Conservation (phyloP, 768 basidiomycete species). For the Collybia sordida region DNA sequence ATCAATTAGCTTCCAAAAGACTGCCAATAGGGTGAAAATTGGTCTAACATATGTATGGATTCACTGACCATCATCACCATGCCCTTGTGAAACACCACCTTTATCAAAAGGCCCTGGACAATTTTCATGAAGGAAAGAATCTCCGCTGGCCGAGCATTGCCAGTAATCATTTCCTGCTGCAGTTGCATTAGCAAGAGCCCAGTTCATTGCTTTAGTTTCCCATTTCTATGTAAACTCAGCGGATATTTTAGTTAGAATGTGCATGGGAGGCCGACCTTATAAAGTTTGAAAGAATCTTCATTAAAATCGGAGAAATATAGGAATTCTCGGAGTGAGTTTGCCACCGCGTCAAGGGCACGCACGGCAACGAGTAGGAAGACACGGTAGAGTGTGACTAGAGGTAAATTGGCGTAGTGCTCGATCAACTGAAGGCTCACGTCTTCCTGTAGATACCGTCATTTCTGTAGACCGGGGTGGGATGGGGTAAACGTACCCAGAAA, state of each 20-base stretch:
- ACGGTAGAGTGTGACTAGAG: too few species aligned
- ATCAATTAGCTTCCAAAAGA: too few species aligned
- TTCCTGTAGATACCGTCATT: too few species aligned
- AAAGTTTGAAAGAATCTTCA: neutral
- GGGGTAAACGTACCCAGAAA: neutral
- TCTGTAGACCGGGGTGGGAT: neutral
- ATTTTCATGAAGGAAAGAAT: neutral
- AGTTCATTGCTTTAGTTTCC: conserved; percentile 1
- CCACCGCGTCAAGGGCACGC: neutral
- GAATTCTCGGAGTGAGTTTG: neutral
- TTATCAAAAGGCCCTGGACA: neutral
- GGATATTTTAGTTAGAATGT: too few species aligned
- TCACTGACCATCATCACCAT: too few species aligned
- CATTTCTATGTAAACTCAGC: neutral
- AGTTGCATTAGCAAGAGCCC: conserved; percentile 1
- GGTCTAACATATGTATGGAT: too few species aligned
- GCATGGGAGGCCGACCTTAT: neutral
- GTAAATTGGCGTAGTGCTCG: too few species aligned
- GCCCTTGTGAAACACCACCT: too few species aligned
- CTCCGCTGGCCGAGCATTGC: neutral
- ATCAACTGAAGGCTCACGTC: too few species aligned
- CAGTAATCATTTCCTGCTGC: neutral
- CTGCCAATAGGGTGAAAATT: too few species aligned
- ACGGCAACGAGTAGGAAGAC: neutral
- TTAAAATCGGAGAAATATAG: neutral